Evolutionary conservation across 768 basidiomycete species (phyloP), one percentile per base, ranked within the genome.

Genomic region (Lactarius hatsudake): DNA sequence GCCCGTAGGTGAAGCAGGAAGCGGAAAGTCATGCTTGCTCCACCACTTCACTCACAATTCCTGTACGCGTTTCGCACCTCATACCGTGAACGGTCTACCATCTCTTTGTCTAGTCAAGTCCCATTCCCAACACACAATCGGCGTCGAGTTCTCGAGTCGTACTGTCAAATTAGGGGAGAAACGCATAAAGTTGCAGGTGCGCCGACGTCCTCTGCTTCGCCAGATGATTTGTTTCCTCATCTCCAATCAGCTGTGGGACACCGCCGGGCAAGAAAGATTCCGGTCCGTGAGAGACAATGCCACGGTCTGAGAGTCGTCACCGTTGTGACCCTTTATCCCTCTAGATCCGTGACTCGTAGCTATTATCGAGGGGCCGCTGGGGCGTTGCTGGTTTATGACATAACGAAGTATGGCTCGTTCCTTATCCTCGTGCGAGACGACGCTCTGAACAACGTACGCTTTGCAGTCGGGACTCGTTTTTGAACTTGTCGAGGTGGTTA

Each of bases 121-220:
- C 71, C 91, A 96, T 78, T 94, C 94, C 6, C 92, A 96, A 79
- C 97, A 98, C 77, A 98, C 97, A 17, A 98, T 99, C 66, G 97
- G 96, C 12, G 97, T 99, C 34, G 97, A 98, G 75, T 98, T 99
- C 76, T 94, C 94, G 20, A 96, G 94, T 75, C 83, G 95, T 71
- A 95, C 94, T 0, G 87, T 99, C 67, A 90, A 90, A 73, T 83
- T 98, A 28, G 96, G 93, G 61, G 95, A 97, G 82, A 93, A 94
- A 79, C 86, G 90, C 71, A 94, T 97, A 71, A 98, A 97, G 77
- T 84, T 98, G 45, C 96, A 98, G 87, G 95, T 94, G 56, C 70
- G 84, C 73, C 17, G 4, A 9, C 53, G 20, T 61, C 36, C 20
- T 45, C 26, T 23, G 10, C 26, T 56, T 51, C 40, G 12, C 32